Conservation (phyloP, 371 early-diverging fungal species). For the Rozella allomycis region DNA sequence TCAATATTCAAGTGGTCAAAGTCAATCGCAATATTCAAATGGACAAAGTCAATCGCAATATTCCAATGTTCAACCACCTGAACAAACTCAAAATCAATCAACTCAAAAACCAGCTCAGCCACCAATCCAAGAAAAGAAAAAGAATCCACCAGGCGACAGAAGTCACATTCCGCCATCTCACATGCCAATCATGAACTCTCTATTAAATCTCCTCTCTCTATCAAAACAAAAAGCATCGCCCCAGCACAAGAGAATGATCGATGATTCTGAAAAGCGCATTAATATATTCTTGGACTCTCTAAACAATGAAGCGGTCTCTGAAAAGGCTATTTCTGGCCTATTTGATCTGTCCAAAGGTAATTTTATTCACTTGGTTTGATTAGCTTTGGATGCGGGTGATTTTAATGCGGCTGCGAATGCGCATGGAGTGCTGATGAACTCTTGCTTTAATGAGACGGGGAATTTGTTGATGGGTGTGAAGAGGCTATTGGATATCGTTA, state of each 20-base stretch:
- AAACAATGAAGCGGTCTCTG: constrained; percentile 3
- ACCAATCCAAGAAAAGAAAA: too few species aligned
- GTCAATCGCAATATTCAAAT: too few species aligned
- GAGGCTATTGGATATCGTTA: constrained; percentile 2
- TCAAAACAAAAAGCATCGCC: background rate
- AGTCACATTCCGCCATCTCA: constrained; percentile 47
- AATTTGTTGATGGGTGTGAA: constrained; percentile 1
- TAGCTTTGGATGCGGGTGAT: constrained; percentile 1
- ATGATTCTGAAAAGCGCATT: constrained; percentile 3
- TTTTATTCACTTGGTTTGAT: background rate
- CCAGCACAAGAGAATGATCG: constrained; percentile 2
- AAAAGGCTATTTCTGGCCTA: background rate
- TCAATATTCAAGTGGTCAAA: too few species aligned
- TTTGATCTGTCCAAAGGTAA: background rate
- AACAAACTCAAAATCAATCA: too few species aligned
- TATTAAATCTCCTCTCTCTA: too few species aligned
- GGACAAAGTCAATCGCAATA: too few species aligned
- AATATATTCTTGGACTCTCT: constrained; percentile 3
- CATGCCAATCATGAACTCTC: constrained; percentile 26
- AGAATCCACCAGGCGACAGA: constrained; percentile 46
- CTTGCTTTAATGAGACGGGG: constrained; percentile 1
- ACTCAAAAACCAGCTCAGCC: too few species aligned
- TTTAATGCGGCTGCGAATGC: background rate
- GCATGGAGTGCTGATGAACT: constrained; percentile 2
- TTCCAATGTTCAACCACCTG: too few species aligned